These are phyloP conservation scores for Gentiana straminea DNA, from an alignment of 257 asterid species.

Conservation along the genomic window DNA sequence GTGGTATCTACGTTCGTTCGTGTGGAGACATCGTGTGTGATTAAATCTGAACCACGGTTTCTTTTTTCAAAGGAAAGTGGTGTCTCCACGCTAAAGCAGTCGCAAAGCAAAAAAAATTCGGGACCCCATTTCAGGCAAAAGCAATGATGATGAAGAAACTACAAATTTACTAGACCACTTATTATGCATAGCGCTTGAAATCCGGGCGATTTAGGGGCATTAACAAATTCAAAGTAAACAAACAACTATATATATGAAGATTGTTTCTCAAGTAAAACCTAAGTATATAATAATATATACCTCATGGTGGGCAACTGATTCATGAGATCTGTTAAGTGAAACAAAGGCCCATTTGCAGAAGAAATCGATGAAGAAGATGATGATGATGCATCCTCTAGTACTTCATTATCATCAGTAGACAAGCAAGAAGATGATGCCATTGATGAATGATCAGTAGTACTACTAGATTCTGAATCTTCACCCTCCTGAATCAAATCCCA, in stretches of 20 bases:
- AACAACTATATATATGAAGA: background rate
- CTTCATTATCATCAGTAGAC: conserved; percentile 6
- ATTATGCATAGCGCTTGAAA: no score
- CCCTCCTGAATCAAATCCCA: conserved; percentile 18
- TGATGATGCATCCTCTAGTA: conserved; percentile 32
- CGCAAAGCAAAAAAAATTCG: no score
- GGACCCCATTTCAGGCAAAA: no score
- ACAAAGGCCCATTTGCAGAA: conserved; percentile 27
- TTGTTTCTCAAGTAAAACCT: background rate
- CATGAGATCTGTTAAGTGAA: conserved; percentile 39
- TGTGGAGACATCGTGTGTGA: no score
- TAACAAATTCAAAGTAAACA: no score
- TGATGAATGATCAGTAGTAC: conserved; percentile 1
- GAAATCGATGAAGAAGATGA: conserved; percentile 6
- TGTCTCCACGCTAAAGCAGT: no score
- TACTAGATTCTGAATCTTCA: conserved; percentile 20
- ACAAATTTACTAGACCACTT: no score
- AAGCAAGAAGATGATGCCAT: conserved; percentile 23
- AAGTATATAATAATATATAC: background rate
- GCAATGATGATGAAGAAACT: no score
- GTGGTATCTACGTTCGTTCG: no score
- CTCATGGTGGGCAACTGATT: conserved; percentile 54
- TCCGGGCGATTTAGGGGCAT: no score
- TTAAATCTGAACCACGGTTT: no score
- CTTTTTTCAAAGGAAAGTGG: no score